Percentiles rank a stretch among this genome's conserved stretches.
Evolutionary conservation across 768 basidiomycete genomes (phyloP).

Genomic region (Lentinus brumalis): DNA sequence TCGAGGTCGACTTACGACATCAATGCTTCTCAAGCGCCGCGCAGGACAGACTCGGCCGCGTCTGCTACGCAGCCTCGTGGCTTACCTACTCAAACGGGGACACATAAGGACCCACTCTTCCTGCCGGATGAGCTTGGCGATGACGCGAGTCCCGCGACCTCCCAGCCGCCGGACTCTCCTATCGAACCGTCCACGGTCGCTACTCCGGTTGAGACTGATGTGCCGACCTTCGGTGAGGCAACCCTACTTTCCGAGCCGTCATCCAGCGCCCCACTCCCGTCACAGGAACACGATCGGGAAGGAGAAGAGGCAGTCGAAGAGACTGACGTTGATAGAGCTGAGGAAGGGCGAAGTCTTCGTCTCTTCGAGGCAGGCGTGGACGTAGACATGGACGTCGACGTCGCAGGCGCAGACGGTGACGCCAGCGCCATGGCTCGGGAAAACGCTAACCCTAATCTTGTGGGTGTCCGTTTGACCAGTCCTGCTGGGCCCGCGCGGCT

Average conservation of each 20-base stretch:
- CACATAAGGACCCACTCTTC: slow-evolving; percentile 21
- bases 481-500: background rate
- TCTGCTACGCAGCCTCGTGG: background rate
- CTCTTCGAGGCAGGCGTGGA: background rate
- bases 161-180: background rate
- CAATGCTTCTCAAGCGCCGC: slow-evolving; percentile 5
- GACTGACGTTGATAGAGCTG: background rate
- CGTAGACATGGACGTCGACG: background rate
- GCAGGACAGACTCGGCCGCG: background rate
- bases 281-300: background rate
- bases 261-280: background rate
- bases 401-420: background rate
- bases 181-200: background rate
- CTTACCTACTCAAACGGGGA: background rate
- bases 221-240: slow-evolving; percentile 3
- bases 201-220: slow-evolving; percentile 2
- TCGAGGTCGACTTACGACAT: slow-evolving; percentile 76
- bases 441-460: background rate
- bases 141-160: background rate
- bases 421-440: background rate
- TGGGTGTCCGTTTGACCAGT: background rate
- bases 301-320: background rate
- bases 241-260: background rate
- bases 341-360: background rate
- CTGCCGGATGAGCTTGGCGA: slow-evolving; percentile 20